phyloP scores from a whole-genome alignment of 495 filamentous ascomycete species.

The Neurospora sp. region DNA sequence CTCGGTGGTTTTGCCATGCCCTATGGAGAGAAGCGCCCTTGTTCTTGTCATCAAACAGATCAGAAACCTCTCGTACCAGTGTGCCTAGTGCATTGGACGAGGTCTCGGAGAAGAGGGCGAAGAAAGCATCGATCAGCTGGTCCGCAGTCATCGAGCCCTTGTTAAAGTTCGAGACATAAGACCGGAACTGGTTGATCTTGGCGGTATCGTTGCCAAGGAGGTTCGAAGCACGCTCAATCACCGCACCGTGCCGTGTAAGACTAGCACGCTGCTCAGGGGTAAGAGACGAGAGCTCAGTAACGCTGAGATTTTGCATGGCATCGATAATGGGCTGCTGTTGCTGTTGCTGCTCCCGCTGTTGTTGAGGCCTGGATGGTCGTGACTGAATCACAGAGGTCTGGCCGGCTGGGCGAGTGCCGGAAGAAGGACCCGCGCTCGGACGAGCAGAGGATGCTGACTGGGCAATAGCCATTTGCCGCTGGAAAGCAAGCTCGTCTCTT shows the following conservation, averaged over 20 bases:
- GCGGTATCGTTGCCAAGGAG: slow-evolving; percentile 62
- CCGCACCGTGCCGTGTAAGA: slow-evolving; percentile 62
- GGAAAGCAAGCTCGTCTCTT: slow-evolving; percentile 84
- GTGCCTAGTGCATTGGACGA: slow-evolving; percentile 72
- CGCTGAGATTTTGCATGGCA: slow-evolving; percentile 28
- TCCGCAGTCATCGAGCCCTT: slow-evolving; percentile 54
- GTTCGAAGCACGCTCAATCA: slow-evolving; percentile 73
- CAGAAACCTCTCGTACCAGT: slow-evolving; percentile 82
- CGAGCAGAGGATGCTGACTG: slow-evolving; percentile 19
- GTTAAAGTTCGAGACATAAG: slow-evolving; percentile 64
- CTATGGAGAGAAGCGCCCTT: slow-evolving; percentile 64
- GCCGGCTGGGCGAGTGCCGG: slow-evolving; percentile 22
- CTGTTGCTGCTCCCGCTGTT: slow-evolving; percentile 9
- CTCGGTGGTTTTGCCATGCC: slow-evolving; percentile 90
- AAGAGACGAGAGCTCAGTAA: slow-evolving; percentile 33
- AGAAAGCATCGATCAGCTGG: slow-evolving; percentile 71
- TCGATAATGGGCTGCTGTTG: slow-evolving; percentile 14
- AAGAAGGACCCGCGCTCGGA: slow-evolving; percentile 69
- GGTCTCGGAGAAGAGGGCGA: slow-evolving; percentile 68
- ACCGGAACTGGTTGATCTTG: slow-evolving; percentile 70
- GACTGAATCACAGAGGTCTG: slow-evolving; percentile 24
- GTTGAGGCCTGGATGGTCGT: slow-evolving; percentile 12
- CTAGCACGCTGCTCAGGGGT: slow-evolving; percentile 72
- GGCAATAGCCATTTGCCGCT: slow-evolving; percentile 75
- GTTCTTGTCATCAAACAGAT: slow-evolving; percentile 74